Base-by-base conservation (phyloP, 2,329 filamentous ascomycete species). In the Magnaporthiopsis poae region DNA sequence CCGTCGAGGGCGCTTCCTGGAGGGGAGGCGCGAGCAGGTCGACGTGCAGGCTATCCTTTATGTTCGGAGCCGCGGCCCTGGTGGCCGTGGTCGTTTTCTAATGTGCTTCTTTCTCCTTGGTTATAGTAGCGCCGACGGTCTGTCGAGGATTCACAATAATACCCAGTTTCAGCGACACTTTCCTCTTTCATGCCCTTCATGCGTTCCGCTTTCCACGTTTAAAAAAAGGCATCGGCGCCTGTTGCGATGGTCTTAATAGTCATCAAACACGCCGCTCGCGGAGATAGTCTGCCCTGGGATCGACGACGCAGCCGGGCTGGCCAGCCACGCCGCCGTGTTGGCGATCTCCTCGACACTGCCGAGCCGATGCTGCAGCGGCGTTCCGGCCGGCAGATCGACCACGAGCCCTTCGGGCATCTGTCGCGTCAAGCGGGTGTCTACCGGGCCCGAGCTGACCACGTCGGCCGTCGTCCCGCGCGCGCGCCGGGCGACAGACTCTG, bases 391-490 rank as follows among this genome's bases (percentile, higher is more conserved):
- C 73, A 86, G 81, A 70, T 77, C 75, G 36, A 81, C 77, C 2
- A 85, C 75, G 15, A 85, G 75, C 0, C 81, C 79, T 65, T 76
- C 72, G 0, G 81, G 80, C 15, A 86, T 81, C 21, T 81, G 78
- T 21, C 81, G 80, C 31, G 87, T 72, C 80, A 89, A 81, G 9
- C 86, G 84, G 36, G 80, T 86, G 74, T 82, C 75, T 7, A 86
- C 82, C 0, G 86, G 85, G 0, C 86, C 86, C 0, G 86, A 85
- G 27, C 81, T 82, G 2, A 89, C 81, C 0, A 80, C 78, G 69
- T 89, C 89, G 33, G 87, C 86, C 0, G 86, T 88, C 67, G 84
- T 84, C 0, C 86, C 84, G 67, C 80, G 1, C 27, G 74, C 3
- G 68, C 72, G 0, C 86, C 86, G 11, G 88, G 75, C n/a, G n/a